Evolutionary conservation across 2,329 filamentous ascomycete genomes (phyloP).

Genomic region (Colletotrichum endophyticum): DNA sequence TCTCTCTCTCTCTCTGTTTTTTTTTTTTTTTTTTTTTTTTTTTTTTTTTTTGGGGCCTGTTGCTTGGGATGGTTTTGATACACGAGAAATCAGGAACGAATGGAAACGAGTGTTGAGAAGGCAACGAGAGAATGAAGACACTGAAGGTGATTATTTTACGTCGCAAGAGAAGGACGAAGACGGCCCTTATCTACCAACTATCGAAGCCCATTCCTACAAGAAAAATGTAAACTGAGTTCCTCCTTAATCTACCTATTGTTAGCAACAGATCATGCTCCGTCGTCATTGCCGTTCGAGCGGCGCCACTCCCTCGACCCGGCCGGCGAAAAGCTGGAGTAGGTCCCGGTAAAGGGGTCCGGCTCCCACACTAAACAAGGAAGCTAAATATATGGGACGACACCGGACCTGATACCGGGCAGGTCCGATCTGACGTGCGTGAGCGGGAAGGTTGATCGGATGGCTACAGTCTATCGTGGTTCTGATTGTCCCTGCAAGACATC

Average conservation of each 20-base stretch:
- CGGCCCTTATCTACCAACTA: not conserved
- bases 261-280: not conserved
- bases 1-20: no score
- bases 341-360: not conserved
- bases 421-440: not conserved
- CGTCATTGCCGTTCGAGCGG: not conserved
- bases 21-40: no score
- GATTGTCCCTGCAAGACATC: not conserved
- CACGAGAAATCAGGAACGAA: not conserved
- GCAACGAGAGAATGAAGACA: not conserved
- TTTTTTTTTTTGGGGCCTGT: no score
- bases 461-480: not conserved
- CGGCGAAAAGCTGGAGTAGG: not conserved
- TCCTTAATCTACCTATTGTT: not conserved
- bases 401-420: not conserved
- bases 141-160: fast-evolving
- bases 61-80: no score
- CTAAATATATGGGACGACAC: not conserved
- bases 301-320: not conserved
- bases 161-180: no score
- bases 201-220: not conserved
- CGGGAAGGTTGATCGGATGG: not conserved
- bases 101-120: not conserved
- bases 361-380: not conserved
- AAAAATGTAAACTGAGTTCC: fast-evolving